Evolutionary conservation across 192 early-diverging fungal species (phyloP), one percentile per base, ranked within the genome.

Genomic region (Diversispora epigaea): DNA sequence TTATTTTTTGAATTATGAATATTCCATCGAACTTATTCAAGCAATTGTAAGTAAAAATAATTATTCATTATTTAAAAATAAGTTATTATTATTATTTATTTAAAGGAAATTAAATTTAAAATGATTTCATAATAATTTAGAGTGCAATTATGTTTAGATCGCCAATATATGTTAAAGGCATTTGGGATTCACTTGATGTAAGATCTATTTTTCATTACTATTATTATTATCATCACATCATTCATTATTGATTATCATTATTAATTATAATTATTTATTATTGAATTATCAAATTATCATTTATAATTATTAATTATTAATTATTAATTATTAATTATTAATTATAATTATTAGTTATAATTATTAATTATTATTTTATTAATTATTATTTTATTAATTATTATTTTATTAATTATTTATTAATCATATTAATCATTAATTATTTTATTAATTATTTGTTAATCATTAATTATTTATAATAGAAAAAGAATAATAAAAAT

Each of bases 61-160:
- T 32, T 32, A 32, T 32, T 8, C 17, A 68, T 68, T 68, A 25
- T 68, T 0, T 5, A 22, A 2, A 50, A 47, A 2, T 46, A n/a
- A 22, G 49, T 45, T n/a, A n/a, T n/a, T n/a, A n/a, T n/a, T n/a
- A n/a, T n/a, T n/a, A 22, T 25, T 25, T 14, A 21, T 4, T 21
- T 39, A 2, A 49, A 21, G 49, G 4, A 19, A 12, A 41, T 46
- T 11, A 46, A 41, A 4, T 8, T 44, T 45, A 17, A 10, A 66
- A 40, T 46, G 41, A 45, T 45, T 21, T 40, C 41, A 32, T 66
- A 6, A 44, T 46, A 21, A 66, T 68, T 65, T 49, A 70, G 68
- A 19, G 49, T 41, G 50, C 50, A 70, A 70, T 70, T 40, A 70
- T 70, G 9, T 70, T 55, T 54, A 70, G 68, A 55, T 7, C n/a